Evolutionary conservation across 352 stramenopile species (phyloP).

Genomic region (Phytophthora vignae): DNA sequence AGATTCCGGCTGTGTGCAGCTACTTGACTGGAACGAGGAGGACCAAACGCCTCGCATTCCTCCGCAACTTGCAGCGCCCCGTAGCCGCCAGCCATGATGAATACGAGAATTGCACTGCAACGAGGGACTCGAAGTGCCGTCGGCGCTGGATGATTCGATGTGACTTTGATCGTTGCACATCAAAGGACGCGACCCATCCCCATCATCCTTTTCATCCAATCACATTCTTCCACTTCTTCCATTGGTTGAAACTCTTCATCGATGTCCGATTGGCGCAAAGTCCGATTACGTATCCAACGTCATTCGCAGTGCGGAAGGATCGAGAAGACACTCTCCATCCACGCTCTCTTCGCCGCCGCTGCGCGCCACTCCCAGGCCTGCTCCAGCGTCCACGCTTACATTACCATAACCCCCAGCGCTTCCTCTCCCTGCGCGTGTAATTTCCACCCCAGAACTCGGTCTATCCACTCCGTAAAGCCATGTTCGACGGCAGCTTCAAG

Average conservation of each 20-base stretch:
- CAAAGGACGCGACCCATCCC: constrained; percentile 18
- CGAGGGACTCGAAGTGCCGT: constrained; percentile 12
- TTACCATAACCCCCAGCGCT: background rate
- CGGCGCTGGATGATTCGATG: too few species aligned
- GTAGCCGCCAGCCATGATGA: constrained; percentile 15
- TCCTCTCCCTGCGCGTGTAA: constrained; percentile 7
- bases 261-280: background rate
- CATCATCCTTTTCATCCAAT: constrained; percentile 6
- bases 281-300: constrained; percentile 19
- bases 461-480: constrained; percentile 19
- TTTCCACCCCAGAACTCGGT: background rate
- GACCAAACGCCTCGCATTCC: constrained; percentile 17
- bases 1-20: constrained; percentile 1
- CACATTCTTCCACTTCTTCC: background rate
- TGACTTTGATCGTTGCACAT: constrained; percentile 16
- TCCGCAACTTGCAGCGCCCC: constrained; percentile 7
- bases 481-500: constrained; percentile 85
- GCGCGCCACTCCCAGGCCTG: background rate
- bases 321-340: constrained; percentile 15
- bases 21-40: constrained; percentile 15
- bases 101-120: too few species aligned
- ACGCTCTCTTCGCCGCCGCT: background rate
- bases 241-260: background rate
- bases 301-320: constrained; percentile 25
- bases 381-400: background rate